A percentile compares a stretch with the other conserved stretches of the same genome.
Evolutionary conservation across 2,329 filamentous ascomycete genomes (phyloP).

Genomic region (Albifimbria verrucaria): DNA sequence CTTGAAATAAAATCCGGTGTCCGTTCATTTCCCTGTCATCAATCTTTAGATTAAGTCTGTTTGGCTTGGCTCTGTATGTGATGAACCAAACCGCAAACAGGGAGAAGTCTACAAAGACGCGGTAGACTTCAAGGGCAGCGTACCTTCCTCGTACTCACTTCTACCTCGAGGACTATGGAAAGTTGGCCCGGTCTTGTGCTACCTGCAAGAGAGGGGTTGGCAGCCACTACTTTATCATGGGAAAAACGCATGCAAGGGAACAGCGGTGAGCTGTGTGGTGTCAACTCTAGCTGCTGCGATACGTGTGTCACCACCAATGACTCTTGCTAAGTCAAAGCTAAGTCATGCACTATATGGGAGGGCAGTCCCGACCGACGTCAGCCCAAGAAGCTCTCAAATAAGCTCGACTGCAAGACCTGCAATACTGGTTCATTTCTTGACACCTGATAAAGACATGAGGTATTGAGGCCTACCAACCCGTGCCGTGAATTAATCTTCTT

Average conservation of each 20-base stretch:
- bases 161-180: conserved; percentile 44
- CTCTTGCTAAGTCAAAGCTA: neutral
- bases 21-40: too few species aligned
- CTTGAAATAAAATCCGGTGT: too few species aligned
- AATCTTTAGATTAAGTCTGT: too few species aligned
- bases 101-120: conserved; percentile 37
- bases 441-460: too few species aligned
- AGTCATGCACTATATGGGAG: conserved; percentile 2
- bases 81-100: too few species aligned
- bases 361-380: neutral
- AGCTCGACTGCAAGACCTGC: conserved; percentile 1
- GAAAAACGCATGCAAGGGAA: conserved; percentile 34
- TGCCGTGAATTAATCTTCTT: too few species aligned
- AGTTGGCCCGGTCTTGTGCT: conserved; percentile 28
- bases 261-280: conserved; percentile 40
- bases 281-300: conserved; percentile 35
- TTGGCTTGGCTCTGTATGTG: too few species aligned
- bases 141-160: conserved; percentile 32
- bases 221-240: conserved; percentile 40
- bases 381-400: neutral
- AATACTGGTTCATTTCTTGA: too few species aligned
- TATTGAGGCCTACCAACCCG: too few species aligned
- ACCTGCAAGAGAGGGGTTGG: conserved; percentile 25
- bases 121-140: conserved; percentile 29
- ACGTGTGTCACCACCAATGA: conserved; percentile 3